Base-by-base conservation (phyloP, 139 green algal species). In the Picochlorum sp. region DNA sequence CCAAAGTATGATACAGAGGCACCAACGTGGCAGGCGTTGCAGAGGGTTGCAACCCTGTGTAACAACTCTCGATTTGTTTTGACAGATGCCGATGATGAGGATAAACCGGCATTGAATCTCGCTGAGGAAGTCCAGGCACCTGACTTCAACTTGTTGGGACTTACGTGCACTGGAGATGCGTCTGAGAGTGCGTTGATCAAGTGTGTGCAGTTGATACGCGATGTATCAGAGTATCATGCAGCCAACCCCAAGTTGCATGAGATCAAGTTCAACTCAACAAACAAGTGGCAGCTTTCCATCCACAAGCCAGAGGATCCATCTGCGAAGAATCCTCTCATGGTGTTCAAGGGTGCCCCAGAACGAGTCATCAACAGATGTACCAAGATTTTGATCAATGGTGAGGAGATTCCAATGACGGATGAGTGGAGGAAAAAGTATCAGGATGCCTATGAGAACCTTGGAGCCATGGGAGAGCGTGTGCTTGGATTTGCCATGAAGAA, bases 321-420 rank as follows among this genome's bases (percentile, higher is more conserved):
- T 4, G 61, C 46, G 23, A 49, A 64, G 23, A 6, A 72, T 71
- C 74, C 74, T 21, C 49, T 84, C 32, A 80, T 96, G 57, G 81
- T 96, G 30, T 83, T 93, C 28, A 97, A 99, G 84, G 94, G 94
- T n/a, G 92, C 92, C 1, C 83, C 92, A 1, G 94, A 98, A 71
- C 86, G 82, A 30, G 75, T 99, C 23, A 73, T 98, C 21, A 81
- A 92, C 37, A 82, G 90, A 16, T 98, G 87, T 76, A 85, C 68
- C 18, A 66, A 80, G 64, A 78, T 94, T 56, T 81, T 95, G 77
- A 70, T 91, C 28, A 74, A 83, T 11, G 82, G 80, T 61, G 28
- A 82, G 68, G 74, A 76, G 61, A 41, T 75, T 47, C 58, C 73
- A 16, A 71, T 88, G 18, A 77, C 73, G 47, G 62, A 45, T 21